Conservation (phyloP, 805 yeast species). For the Myxozyma monticola region DNA sequence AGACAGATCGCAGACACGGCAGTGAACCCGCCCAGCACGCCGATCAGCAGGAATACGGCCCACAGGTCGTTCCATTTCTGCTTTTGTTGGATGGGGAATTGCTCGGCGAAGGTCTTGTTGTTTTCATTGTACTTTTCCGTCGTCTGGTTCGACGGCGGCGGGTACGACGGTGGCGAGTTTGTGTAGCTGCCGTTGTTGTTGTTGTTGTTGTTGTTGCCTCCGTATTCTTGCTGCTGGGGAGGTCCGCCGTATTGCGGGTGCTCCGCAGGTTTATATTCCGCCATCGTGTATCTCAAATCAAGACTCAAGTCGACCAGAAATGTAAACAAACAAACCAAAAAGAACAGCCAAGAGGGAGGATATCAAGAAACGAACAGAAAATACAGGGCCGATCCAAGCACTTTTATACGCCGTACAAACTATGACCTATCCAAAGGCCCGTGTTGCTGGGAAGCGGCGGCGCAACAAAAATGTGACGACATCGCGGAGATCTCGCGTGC, state of each 20-base stretch:
- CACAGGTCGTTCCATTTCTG: constrained; percentile 67
- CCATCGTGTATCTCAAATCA: no score
- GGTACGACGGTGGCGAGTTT: constrained; percentile 20
- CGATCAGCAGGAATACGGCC: constrained; percentile 60
- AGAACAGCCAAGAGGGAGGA: no score
- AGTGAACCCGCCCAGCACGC: constrained; percentile 58
- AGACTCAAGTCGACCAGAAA: no score
- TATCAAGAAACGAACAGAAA: no score
- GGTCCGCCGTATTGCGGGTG: constrained; percentile 20
- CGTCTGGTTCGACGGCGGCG: constrained; percentile 4
- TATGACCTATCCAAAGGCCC: no score
- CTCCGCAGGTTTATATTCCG: constrained; percentile 1
- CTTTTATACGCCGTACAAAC: no score
- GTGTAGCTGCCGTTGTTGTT: no score
- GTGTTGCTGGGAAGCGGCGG: no score
- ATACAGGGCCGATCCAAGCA: no score
- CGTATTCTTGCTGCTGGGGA: background rate
- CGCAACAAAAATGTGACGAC: no score
- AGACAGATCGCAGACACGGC: constrained; percentile 70
- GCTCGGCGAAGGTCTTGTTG: constrained; percentile 57
- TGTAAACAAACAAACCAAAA: no score
- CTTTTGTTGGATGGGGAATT: constrained; percentile 63
- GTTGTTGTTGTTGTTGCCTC: background rate
- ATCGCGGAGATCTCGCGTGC: no score
- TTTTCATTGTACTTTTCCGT: constrained; percentile 3